Evolutionary conservation across 2,329 filamentous ascomycete genomes (phyloP).

Genomic region (Arthrobotrys sinensis): DNA sequence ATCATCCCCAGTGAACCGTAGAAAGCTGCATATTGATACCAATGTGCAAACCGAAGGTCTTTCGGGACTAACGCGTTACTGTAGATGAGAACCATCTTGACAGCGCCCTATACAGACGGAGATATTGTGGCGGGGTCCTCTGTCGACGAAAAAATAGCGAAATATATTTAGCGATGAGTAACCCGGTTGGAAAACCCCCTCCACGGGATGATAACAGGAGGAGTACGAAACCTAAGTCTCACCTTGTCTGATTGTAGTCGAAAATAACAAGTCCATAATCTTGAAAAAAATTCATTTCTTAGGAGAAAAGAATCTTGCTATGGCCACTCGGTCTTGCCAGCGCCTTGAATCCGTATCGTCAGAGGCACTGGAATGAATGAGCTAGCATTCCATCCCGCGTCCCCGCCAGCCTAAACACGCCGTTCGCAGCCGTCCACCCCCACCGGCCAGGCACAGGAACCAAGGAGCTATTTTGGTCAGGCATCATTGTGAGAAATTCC

Average conservation of each 20-base stretch:
- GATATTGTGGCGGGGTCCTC: conserved; percentile 28
- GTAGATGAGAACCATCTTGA: conserved; percentile 58
- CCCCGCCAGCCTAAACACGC: conserved; percentile 34
- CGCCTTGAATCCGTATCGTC: conserved; percentile 38
- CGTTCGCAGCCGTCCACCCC: conserved; percentile 43
- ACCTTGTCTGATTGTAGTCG: conserved; percentile 9
- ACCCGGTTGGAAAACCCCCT: conserved; percentile 1
- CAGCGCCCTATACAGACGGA: conserved; percentile 37
- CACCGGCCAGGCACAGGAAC: conserved; percentile 40
- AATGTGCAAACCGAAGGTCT: conserved; percentile 41
- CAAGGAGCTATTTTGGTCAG: conserved; percentile 24
- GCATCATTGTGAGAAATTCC: conserved; percentile 19
- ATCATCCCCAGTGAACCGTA: conserved; percentile 54
- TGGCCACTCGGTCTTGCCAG: conserved; percentile 18
- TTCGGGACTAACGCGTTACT: conserved; percentile 47
- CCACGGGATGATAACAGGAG: neutral
- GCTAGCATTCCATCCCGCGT: conserved; percentile 51
- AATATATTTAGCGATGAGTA: conserved; percentile 27
- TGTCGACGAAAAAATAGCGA: neutral
- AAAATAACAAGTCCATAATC: neutral
- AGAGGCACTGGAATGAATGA: conserved; percentile 52
- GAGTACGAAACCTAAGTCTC: conserved; percentile 1
- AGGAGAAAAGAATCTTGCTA: conserved; percentile 14
- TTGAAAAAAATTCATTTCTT: neutral
- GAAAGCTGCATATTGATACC: conserved; percentile 55